phyloP scores from a whole-genome alignment of 2,329 filamentous ascomycete genomes.

The Curvularia sp. region DNA sequence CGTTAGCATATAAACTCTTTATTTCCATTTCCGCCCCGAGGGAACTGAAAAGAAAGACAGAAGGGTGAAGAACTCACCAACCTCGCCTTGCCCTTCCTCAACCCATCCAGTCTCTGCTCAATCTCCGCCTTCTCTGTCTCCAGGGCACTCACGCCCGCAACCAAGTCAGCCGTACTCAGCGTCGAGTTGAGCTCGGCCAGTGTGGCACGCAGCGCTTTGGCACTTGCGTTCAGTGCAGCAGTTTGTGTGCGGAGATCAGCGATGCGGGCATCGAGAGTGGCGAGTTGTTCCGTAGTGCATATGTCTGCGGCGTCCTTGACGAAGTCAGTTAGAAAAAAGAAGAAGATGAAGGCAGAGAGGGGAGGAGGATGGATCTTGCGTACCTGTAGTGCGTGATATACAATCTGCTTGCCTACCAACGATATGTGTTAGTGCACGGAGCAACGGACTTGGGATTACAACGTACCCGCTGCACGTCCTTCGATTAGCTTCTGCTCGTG shows the following conservation, averaged over 20 bases:
- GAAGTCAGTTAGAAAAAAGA: not conserved
- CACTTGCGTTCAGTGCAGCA: constrained; percentile 52
- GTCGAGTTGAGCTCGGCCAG: constrained; percentile 56
- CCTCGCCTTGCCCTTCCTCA: constrained; percentile 53
- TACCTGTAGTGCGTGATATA: constrained; percentile 64
- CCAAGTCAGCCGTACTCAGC: constrained; percentile 61
- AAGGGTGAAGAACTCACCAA: constrained; percentile 48
- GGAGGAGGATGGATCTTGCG: too few relatives aligned
- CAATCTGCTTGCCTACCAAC: constrained; percentile 63
- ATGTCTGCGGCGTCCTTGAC: constrained; percentile 58
- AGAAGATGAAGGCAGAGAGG: not conserved
- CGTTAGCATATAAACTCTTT: not conserved
- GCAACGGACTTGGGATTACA: not conserved
- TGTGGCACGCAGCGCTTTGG: constrained; percentile 58
- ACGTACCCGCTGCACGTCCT: constrained; percentile 60
- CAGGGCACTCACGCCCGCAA: constrained; percentile 52
- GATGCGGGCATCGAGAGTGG: constrained; percentile 59
- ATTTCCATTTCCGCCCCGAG: too few relatives aligned
- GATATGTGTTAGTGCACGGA: not conserved
- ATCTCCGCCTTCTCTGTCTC: constrained; percentile 55
- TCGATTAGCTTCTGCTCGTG: constrained; percentile 66
- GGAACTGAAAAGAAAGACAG: not conserved
- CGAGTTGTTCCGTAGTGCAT: constrained; percentile 57
- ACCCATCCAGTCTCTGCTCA: constrained; percentile 49
- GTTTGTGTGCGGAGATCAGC: constrained; percentile 56